These are phyloP conservation scores for Coemansia sp. DNA, from an alignment of 192 early-diverging fungal genomes.

Conservation along the genomic window DNA sequence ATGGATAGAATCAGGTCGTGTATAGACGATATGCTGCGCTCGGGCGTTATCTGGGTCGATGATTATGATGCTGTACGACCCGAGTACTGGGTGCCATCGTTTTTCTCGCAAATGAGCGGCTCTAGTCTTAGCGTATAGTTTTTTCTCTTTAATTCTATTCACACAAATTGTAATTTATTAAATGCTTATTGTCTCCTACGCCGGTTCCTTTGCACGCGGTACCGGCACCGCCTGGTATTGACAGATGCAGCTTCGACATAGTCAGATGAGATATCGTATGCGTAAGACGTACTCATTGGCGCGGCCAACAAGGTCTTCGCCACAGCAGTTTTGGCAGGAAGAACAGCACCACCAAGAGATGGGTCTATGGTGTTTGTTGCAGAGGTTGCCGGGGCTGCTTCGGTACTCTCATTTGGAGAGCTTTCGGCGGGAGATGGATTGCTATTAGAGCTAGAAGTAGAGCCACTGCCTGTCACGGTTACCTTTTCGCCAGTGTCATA, in stretches of 20 bases:
- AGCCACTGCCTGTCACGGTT: slow-evolving; percentile 25
- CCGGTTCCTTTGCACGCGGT: no score
- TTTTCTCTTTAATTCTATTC: neutral
- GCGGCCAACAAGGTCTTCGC: no score
- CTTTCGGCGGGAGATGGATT: neutral
- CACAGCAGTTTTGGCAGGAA: no score
- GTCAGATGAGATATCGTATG: no score
- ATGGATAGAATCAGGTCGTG: slow-evolving; percentile 32
- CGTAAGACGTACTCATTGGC: no score
- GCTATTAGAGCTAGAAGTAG: slow-evolving; percentile 2
- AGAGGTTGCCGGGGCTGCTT: no score
- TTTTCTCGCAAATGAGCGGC: slow-evolving; percentile 36
- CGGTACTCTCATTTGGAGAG: no score
- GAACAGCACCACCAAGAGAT: no score
- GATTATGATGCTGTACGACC: slow-evolving; percentile 11
- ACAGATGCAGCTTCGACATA: no score
- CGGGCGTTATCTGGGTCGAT: slow-evolving; percentile 51
- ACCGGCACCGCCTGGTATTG: no score
- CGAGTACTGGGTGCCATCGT: slow-evolving; percentile 51
- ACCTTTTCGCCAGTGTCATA: slow-evolving; percentile 30
- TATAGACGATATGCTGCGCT: slow-evolving; percentile 48
- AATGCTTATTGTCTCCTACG: no score
- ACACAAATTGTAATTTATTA: neutral
- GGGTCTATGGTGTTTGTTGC: no score
- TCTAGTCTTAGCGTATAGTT: slow-evolving; percentile 10